Evolutionary conservation across 164 flowering plant genomes (phyloP).

Genomic region (Saururus chinensis): DNA sequence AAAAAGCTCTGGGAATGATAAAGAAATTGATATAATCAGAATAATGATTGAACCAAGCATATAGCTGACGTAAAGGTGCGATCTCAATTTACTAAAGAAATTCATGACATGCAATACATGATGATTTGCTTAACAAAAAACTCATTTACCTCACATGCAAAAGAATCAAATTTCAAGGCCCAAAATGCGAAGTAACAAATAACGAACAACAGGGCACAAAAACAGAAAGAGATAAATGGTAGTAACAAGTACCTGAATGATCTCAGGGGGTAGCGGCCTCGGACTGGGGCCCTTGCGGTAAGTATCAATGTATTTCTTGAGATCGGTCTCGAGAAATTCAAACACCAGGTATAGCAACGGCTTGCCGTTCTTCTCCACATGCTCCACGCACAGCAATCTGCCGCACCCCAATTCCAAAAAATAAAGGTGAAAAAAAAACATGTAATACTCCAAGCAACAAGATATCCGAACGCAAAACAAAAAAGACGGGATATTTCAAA

Average conservation of each 20-base stretch:
- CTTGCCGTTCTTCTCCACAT: slow-evolving; percentile 62
- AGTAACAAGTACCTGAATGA: slow-evolving; percentile 20
- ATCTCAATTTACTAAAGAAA: too few relatives aligned
- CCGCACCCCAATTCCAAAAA: background rate
- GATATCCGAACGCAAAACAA: background rate
- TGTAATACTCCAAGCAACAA: background rate
- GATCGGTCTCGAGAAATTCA: slow-evolving; percentile 91
- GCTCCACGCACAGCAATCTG: slow-evolving; percentile 79
- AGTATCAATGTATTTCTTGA: slow-evolving; percentile 84
- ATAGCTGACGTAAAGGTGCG: too few relatives aligned
- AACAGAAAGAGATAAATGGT: too few relatives aligned
- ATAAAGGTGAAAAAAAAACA: background rate
- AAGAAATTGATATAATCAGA: too few relatives aligned
- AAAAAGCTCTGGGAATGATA: slow-evolving; percentile 48
- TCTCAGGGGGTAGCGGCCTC: slow-evolving; percentile 44
- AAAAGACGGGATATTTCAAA: background rate
- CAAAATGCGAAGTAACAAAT: too few relatives aligned
- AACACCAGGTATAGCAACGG: slow-evolving; percentile 84
- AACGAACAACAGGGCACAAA: too few relatives aligned
- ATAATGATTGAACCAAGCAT: background rate
- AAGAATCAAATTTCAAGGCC: background rate
- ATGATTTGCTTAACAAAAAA: too few relatives aligned
- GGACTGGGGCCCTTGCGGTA: slow-evolving; percentile 76
- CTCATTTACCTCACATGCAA: too few relatives aligned
- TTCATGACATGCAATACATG: too few relatives aligned